A percentile compares a stretch with the other conserved stretches of the same genome.
These are phyloP conservation scores for Lactarius hengduanensis DNA, from an alignment of 768 basidiomycete species.

Conservation along the genomic window DNA sequence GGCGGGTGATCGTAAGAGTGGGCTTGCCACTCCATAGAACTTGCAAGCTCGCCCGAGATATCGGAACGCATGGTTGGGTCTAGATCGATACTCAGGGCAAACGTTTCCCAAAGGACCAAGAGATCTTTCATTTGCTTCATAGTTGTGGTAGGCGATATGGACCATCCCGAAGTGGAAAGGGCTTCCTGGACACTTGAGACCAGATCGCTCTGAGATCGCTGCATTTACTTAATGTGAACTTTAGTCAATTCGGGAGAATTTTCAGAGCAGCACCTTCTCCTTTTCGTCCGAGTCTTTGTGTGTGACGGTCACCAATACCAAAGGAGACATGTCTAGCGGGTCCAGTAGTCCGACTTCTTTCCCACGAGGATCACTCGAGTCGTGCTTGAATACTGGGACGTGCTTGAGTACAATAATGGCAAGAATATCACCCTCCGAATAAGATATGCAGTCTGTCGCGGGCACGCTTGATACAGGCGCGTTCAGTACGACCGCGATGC, in stretches of 20 bases:
- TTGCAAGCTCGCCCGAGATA: conserved; percentile 48
- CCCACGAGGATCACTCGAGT: conserved; percentile 34
- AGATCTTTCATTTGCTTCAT: conserved; percentile 32
- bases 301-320: conserved; percentile 38
- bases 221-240: neutral
- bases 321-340: conserved; percentile 53
- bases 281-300: conserved; percentile 22
- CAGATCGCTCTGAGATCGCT: conserved; percentile 4
- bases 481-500: conserved; percentile 44
- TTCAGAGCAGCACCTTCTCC: conserved; percentile 4
- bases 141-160: neutral
- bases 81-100: conserved; percentile 39
- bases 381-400: conserved; percentile 47
- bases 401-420: conserved; percentile 49
- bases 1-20: conserved; percentile 53
- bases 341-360: conserved; percentile 50
- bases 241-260: neutral
- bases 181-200: neutral
- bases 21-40: conserved; percentile 55
- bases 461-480: conserved; percentile 29
- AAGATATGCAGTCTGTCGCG: conserved; percentile 26
- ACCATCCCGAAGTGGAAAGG: conserved; percentile 13
- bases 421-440: conserved; percentile 41
- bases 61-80: conserved; percentile 38
- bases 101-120: conserved; percentile 45